phyloP scores from a whole-genome alignment of 768 basidiomycete species.

The Cystoderma amianthinum region DNA sequence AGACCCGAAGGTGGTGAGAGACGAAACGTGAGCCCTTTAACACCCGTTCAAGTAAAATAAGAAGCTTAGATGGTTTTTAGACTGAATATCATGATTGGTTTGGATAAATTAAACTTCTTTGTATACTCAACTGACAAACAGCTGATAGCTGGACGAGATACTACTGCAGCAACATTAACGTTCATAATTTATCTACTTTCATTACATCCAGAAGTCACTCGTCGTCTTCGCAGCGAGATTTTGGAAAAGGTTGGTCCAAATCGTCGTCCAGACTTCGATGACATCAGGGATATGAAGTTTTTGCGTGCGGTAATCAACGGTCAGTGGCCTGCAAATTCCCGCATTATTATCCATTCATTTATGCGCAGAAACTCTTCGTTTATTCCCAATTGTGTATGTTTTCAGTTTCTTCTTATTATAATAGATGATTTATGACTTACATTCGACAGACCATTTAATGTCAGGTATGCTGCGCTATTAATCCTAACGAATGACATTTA shows the following conservation, averaged over 20 bases:
- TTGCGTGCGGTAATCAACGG: slow-evolving; percentile 62
- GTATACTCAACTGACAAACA: neutral
- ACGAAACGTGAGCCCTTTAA: slow-evolving; percentile 29
- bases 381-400: slow-evolving; percentile 47
- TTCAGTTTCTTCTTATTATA: neutral
- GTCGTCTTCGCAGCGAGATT: slow-evolving; percentile 51
- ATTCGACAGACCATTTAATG: slow-evolving; percentile 33
- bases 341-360: neutral
- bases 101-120: slow-evolving; percentile 1
- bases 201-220: slow-evolving; percentile 39
- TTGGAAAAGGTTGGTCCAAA: slow-evolving; percentile 40
- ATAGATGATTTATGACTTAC: neutral
- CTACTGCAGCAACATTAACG: slow-evolving; percentile 36
- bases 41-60: neutral
- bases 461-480: slow-evolving; percentile 23
- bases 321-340: slow-evolving; percentile 10
- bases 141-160: slow-evolving; percentile 33
- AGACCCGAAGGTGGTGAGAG: slow-evolving; percentile 41
- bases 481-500: too few species aligned
- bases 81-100: slow-evolving; percentile 39
- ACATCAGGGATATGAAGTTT: slow-evolving; percentile 58
- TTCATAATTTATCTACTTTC: too few species aligned
- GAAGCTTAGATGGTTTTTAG: slow-evolving; percentile 10
- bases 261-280: slow-evolving; percentile 43
- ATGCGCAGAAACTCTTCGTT: slow-evolving; percentile 39